Evolutionary conservation across 2,329 filamentous ascomycete species (phyloP).

Genomic region (Onygenales sp.): DNA sequence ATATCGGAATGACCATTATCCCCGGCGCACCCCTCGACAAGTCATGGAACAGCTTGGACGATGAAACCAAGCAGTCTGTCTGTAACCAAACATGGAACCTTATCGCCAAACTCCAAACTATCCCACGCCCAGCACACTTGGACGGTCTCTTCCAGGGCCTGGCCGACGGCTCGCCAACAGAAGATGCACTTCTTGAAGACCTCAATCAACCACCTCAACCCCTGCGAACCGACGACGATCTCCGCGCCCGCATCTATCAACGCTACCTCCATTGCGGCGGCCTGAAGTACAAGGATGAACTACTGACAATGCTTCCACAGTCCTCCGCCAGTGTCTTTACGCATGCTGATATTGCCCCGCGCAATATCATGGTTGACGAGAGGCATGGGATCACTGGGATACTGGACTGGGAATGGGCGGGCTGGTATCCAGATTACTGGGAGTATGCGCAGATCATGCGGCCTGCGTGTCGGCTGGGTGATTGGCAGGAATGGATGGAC

Average conservation of each 20-base stretch:
- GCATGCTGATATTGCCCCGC: conserved; percentile 23
- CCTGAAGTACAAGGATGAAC: conserved; percentile 11
- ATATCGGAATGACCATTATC: conserved; percentile 13
- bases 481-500: conserved; percentile 21
- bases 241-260: conserved; percentile 17
- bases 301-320: conserved; percentile 16
- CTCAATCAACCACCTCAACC: conserved; percentile 12
- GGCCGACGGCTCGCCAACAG: conserved; percentile 16
- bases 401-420: conserved; percentile 33
- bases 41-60: conserved; percentile 13
- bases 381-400: conserved; percentile 19
- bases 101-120: conserved; percentile 12
- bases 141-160: conserved; percentile 15
- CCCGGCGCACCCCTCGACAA: conserved; percentile 10
- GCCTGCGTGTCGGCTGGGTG: conserved; percentile 13
- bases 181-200: conserved; percentile 15
- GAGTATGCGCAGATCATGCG: conserved; percentile 29
- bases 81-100: conserved; percentile 15
- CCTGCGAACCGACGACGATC: conserved; percentile 13
- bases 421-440: conserved; percentile 35
- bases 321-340: conserved; percentile 20
- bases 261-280: conserved; percentile 18
- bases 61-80: conserved; percentile 14
- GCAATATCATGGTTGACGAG: conserved; percentile 23
- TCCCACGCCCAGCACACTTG: conserved; percentile 11